A percentile compares a stretch with the other conserved stretches of the same genome.
These are phyloP conservation scores for Diaporthe humulicola DNA, from an alignment of 2,329 filamentous ascomycete species.

Conservation along the genomic window DNA sequence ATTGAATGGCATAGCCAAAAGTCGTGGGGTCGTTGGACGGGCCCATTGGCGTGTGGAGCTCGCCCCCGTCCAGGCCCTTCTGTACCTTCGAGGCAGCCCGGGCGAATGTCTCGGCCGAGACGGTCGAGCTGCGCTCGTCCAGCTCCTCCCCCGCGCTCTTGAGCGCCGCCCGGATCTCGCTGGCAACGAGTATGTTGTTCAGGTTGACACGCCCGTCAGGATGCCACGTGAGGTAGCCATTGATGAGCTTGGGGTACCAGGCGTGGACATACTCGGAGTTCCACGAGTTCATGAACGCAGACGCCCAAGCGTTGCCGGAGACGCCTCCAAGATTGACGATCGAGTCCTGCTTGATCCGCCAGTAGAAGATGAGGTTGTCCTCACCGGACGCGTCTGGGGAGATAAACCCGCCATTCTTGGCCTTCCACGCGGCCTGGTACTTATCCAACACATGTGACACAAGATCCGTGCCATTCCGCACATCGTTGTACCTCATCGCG, in stretches of 20 bases:
- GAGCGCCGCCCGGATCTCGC: constrained; percentile 43
- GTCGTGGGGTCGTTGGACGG: constrained; percentile 36
- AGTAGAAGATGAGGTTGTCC: constrained; percentile 45
- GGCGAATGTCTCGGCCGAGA: background rate
- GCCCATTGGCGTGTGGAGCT: constrained; percentile 37
- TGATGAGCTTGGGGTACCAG: constrained; percentile 42
- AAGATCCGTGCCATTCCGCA: constrained; percentile 49
- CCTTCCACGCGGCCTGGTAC: constrained; percentile 52
- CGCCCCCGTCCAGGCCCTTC: constrained; percentile 13
- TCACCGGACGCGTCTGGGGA: background rate
- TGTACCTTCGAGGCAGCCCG: constrained; percentile 13
- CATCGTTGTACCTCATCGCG: constrained; percentile 53
- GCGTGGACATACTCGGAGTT: constrained; percentile 49
- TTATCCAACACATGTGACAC: constrained; percentile 51
- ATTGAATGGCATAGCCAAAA: constrained; percentile 49
- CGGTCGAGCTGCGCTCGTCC: constrained; percentile 15
- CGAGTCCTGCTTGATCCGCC: constrained; percentile 46
- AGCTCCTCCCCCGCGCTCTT: constrained; percentile 3
- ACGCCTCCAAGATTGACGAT: constrained; percentile 35
- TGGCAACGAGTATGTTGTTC: constrained; percentile 45
- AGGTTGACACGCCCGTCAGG: constrained; percentile 41
- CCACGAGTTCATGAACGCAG: constrained; percentile 54
- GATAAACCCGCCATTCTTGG: constrained; percentile 47
- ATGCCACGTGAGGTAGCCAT: constrained; percentile 47
- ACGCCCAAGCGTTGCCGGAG: constrained; percentile 16